Evolutionary conservation across 352 stramenopile genomes (phyloP).

Genomic region (Pelagophyceae sp.): DNA sequence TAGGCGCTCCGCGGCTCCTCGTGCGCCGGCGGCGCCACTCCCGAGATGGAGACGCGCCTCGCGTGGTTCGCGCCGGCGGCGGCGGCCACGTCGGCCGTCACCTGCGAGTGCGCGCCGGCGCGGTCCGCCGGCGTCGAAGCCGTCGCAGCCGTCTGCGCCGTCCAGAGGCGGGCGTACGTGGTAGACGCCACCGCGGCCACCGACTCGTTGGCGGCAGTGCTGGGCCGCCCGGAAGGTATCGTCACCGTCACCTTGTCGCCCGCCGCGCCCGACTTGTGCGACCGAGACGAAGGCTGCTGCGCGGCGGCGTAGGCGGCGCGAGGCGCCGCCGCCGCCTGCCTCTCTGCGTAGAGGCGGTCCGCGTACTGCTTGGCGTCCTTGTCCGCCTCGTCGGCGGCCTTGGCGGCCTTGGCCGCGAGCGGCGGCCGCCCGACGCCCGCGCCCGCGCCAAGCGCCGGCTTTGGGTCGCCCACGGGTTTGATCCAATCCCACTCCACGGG

Average conservation of each 20-base stretch:
- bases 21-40: neutral
- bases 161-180: neutral
- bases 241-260: neutral
- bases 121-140: neutral
- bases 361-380: neutral
- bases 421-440: neutral
- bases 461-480: neutral
- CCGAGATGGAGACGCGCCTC: neutral
- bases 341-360: too few species aligned
- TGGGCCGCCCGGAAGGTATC: neutral
- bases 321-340: too few species aligned
- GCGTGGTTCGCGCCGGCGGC: neutral
- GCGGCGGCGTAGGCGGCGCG: neutral
- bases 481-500: slow-evolving; percentile 4
- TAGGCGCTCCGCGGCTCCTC: neutral
- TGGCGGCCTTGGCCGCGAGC: neutral
- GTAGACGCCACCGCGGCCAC: neutral
- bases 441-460: neutral
- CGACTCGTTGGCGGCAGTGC: neutral
- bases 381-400: neutral
- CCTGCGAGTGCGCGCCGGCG: neutral
- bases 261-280: neutral
- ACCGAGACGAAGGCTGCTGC: neutral
- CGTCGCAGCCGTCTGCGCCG: neutral
- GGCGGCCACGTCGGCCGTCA: neutral